Evolutionary conservation across 1,284 basidiomycete genomes (phyloP).

Genomic region (Pascua guehoae): DNA sequence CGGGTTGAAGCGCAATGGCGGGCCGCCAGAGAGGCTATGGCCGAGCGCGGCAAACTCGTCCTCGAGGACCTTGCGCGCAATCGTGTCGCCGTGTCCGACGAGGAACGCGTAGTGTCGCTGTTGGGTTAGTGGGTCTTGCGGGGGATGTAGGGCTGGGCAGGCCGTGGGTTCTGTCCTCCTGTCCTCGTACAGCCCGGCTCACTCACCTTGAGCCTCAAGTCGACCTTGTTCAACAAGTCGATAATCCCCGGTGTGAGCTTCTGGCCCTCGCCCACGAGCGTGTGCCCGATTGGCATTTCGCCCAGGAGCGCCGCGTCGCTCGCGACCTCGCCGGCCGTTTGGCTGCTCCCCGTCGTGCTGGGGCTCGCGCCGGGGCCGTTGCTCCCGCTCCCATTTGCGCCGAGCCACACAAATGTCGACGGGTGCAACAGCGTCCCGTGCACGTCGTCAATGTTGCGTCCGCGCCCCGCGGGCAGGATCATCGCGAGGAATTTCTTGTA

Average conservation of each 20-base stretch:
- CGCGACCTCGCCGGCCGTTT: constrained; percentile 10
- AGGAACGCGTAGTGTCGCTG: constrained; percentile 49
- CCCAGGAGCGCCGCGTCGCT: constrained; percentile 34
- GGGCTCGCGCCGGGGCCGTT: neutral
- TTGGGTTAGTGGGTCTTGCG: neutral
- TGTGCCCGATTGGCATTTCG: constrained; percentile 33
- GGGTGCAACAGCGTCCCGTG: constrained; percentile 29
- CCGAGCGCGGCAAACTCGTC: constrained; percentile 32
- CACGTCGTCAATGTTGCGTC: neutral
- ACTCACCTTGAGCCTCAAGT: constrained; percentile 49
- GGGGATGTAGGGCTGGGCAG: too few species aligned
- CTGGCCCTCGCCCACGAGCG: constrained; percentile 44
- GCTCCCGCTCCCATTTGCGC: neutral
- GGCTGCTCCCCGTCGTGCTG: neutral
- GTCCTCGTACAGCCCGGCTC: neutral
- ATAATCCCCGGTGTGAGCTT: constrained; percentile 41
- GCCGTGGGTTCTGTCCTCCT: too few species aligned
- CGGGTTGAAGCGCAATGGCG: constrained; percentile 1
- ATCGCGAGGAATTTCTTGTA: constrained; percentile 50
- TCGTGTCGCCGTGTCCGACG: constrained; percentile 46
- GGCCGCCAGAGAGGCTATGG: constrained; percentile 4
- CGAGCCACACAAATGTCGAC: constrained; percentile 28
- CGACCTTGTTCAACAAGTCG: constrained; percentile 50
- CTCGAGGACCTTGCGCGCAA: constrained; percentile 46
- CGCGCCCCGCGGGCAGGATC: constrained; percentile 21